Conservation (phyloP, 305 asterid genomes). For the Fraxinus latifolia region DNA sequence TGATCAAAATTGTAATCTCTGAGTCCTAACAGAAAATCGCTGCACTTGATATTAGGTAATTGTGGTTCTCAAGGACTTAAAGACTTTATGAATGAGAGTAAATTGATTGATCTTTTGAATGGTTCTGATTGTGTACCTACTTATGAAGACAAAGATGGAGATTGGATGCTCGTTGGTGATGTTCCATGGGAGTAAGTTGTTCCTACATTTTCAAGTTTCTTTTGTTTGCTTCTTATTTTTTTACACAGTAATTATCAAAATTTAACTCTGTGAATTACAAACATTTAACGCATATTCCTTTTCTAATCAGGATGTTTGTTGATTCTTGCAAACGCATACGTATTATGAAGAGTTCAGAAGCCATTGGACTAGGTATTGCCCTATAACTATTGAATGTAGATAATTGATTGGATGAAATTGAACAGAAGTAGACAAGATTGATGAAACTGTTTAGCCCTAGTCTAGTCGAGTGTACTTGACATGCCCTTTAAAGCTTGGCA, state of each 20-base stretch:
- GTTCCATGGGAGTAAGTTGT: conserved; percentile 13
- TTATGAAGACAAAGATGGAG: conserved; percentile 36
- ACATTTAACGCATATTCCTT: neutral
- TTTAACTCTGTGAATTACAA: neutral
- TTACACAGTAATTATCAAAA: neutral
- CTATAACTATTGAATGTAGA: neutral
- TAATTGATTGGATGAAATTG: neutral
- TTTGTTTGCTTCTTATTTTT: neutral
- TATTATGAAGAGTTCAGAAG: conserved; percentile 38
- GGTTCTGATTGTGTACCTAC: conserved; percentile 37
- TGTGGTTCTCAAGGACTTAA: conserved; percentile 32
- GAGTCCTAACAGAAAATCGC: neutral
- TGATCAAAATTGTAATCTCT: neutral
- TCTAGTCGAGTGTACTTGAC: neutral
- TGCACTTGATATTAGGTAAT: conserved; percentile 19
- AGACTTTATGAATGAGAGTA: conserved; percentile 35
- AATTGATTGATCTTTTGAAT: conserved; percentile 36
- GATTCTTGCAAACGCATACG: conserved; percentile 32
- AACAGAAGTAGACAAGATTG: neutral
- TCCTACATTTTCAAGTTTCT: neutral
- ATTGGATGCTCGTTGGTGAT: conserved; percentile 35
- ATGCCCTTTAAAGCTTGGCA: neutral
- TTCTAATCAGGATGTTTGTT: conserved; percentile 33
- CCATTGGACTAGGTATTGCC: conserved; percentile 32
- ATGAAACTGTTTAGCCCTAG: neutral